phyloP scores from a whole-genome alignment of 768 basidiomycete genomes.

The Cyclocybe aegerita region DNA sequence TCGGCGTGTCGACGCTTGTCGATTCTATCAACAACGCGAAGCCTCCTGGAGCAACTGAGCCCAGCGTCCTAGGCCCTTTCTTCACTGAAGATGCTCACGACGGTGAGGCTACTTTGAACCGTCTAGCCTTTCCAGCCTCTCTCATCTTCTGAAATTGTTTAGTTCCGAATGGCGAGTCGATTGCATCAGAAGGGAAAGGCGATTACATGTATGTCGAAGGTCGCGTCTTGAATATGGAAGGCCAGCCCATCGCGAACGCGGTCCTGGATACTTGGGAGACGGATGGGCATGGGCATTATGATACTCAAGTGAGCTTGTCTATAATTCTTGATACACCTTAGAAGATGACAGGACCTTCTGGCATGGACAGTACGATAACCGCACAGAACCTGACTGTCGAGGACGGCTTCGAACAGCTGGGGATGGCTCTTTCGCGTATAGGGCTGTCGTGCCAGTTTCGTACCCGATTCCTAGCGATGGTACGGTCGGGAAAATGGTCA shows the following conservation, averaged over 20 bases:
- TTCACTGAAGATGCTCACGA: slow-evolving; percentile 76
- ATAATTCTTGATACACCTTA: too few species aligned
- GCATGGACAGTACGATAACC: slow-evolving; percentile 46
- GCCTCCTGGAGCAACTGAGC: slow-evolving; percentile 62
- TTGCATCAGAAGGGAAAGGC: slow-evolving; percentile 87
- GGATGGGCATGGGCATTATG: slow-evolving; percentile 54
- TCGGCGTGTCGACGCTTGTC: slow-evolving; percentile 79
- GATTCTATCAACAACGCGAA: slow-evolving; percentile 73
- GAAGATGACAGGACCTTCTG: too few species aligned
- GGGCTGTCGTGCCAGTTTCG: slow-evolving; percentile 62
- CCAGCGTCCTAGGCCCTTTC: slow-evolving; percentile 82
- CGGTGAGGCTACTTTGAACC: slow-evolving; percentile 37
- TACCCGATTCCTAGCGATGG: slow-evolving; percentile 84
- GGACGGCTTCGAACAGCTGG: slow-evolving; percentile 58
- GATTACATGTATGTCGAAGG: slow-evolving; percentile 84
- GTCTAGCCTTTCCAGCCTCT: not conserved
- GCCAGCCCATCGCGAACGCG: slow-evolving; percentile 63
- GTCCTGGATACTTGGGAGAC: slow-evolving; percentile 86
- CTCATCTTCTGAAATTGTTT: not conserved
- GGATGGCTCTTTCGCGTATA: slow-evolving; percentile 68
- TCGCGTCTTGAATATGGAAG: slow-evolving; percentile 58
- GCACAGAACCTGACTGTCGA: slow-evolving; percentile 67
- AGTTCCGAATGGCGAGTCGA: slow-evolving; percentile 72
- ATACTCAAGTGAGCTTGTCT: slow-evolving; percentile 29
- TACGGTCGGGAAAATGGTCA: slow-evolving; percentile 65